Evolutionary conservation across 1,139 yeast genomes (phyloP).

Genomic region (Pneumocystis canis): DNA sequence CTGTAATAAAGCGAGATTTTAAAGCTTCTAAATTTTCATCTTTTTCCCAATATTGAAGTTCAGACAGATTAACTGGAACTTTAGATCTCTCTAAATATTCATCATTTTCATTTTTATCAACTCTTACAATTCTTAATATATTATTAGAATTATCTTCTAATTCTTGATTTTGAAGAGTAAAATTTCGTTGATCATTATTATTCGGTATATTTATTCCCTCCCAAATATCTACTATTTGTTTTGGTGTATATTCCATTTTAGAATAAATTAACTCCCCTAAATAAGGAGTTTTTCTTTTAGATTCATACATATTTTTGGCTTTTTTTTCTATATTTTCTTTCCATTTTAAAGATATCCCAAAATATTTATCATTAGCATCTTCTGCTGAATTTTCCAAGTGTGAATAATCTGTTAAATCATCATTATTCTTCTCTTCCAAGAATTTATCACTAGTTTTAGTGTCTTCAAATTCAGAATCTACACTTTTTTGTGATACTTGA

Average conservation of each 20-base stretch:
- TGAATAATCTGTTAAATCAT: constrained; percentile 3
- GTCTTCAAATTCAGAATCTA: constrained; percentile 11
- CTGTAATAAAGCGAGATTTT: constrained; percentile 15
- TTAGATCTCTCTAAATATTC: neutral
- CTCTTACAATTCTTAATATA: constrained; percentile 45
- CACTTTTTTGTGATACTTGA: constrained; percentile 25
- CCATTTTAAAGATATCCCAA: neutral
- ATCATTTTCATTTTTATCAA: neutral
- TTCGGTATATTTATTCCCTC: constrained; percentile 27
- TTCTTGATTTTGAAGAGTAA: constrained; percentile 17
- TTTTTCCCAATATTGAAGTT: constrained; percentile 8
- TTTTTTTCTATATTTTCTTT: neutral
- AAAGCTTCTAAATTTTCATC: constrained; percentile 8
- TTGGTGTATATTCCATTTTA: constrained; percentile 7
- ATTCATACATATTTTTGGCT: neutral
- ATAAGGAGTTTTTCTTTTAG: neutral
- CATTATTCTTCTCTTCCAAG: constrained; percentile 13
- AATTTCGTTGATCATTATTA: neutral
- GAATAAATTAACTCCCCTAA: neutral
- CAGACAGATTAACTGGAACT: neutral
- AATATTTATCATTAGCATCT: neutral
- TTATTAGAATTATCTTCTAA: constrained; percentile 50
- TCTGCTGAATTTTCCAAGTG: neutral
- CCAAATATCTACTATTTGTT: constrained; percentile 29
- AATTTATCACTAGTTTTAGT: constrained; percentile 11